These are phyloP conservation scores for Cucurbita maxima DNA, from an alignment of 306 rosid genomes.

Conservation along the genomic window DNA sequence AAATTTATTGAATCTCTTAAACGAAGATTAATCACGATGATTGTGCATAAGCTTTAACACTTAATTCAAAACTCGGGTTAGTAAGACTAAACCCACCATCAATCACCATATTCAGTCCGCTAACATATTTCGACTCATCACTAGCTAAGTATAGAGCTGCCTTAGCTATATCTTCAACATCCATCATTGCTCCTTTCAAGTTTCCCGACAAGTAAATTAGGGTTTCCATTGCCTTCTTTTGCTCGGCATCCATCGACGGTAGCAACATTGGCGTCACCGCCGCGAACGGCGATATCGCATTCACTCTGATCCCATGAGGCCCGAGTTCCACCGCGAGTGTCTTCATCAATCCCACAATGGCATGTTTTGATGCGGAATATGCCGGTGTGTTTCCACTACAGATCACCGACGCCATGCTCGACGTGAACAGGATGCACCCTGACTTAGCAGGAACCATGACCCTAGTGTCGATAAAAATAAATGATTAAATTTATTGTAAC, in stretches of 20 bases:
- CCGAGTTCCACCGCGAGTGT: constrained; percentile 39
- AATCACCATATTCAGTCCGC: constrained; percentile 10
- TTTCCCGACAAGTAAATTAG: neutral
- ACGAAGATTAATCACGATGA: neutral
- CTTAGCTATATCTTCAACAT: constrained; percentile 6
- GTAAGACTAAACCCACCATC: constrained; percentile 16
- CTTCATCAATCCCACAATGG: constrained; percentile 17
- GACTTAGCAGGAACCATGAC: constrained; percentile 22
- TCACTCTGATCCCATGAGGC: constrained; percentile 22
- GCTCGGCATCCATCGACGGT: neutral
- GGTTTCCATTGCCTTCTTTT: neutral
- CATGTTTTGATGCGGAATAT: constrained; percentile 30
- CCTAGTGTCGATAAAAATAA: neutral
- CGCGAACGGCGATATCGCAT: constrained; percentile 26
- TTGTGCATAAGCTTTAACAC: neutral
- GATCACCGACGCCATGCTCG: constrained; percentile 18
- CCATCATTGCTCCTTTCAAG: constrained; percentile 4
- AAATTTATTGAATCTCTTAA: too few species aligned
- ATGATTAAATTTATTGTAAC: neutral
- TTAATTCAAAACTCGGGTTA: constrained; percentile 7
- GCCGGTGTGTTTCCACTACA: constrained; percentile 21
- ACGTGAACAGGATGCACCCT: constrained; percentile 28
- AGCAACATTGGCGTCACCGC: constrained; percentile 19
- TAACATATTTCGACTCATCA: constrained; percentile 12
- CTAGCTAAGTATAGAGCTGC: constrained; percentile 13